These are phyloP conservation scores for Psilocybe cubensis DNA, from an alignment of 768 basidiomycete genomes.

Conservation along the genomic window DNA sequence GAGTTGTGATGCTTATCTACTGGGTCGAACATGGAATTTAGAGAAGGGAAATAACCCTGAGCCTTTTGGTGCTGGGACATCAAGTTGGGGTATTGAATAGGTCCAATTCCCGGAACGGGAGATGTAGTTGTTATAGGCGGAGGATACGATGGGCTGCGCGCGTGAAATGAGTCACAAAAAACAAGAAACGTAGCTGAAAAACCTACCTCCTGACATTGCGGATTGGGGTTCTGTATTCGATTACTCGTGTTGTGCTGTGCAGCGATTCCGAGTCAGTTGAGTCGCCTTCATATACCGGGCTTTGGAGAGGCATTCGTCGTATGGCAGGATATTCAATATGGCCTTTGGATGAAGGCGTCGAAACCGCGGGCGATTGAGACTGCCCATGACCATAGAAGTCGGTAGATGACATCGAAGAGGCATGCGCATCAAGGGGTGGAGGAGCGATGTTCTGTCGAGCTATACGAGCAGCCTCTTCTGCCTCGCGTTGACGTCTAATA, in stretches of 20 bases:
- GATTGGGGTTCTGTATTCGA: slow-evolving; percentile 25
- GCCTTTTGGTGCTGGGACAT: slow-evolving; percentile 81
- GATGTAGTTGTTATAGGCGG: slow-evolving; percentile 75
- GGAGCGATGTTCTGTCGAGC: slow-evolving; percentile 36
- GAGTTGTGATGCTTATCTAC: slow-evolving; percentile 36
- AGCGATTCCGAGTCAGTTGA: slow-evolving; percentile 50
- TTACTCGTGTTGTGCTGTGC: slow-evolving; percentile 23
- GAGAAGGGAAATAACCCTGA: slow-evolving; percentile 79
- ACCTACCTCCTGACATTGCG: slow-evolving; percentile 27
- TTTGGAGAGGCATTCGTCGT: slow-evolving; percentile 64
- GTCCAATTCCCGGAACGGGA: slow-evolving; percentile 54
- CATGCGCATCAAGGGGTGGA: slow-evolving; percentile 16
- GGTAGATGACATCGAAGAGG: slow-evolving; percentile 11
- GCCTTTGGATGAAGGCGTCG: slow-evolving; percentile 20
- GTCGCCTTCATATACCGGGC: slow-evolving; percentile 57
- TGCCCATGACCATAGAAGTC: slow-evolving; percentile 17
- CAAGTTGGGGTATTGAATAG: slow-evolving; percentile 65
- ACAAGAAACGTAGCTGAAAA: slow-evolving; percentile 3
- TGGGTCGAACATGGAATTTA: slow-evolving; percentile 73
- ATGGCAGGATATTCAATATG: slow-evolving; percentile 22
- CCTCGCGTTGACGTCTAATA: slow-evolving; percentile 59
- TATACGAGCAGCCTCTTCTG: slow-evolving; percentile 51
- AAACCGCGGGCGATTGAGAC: slow-evolving; percentile 17
- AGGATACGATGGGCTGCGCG: slow-evolving; percentile 43
- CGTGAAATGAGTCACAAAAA: slow-evolving; percentile 7